These are phyloP conservation scores for Penicillium parvum DNA, from an alignment of 495 filamentous ascomycete species.

Conservation along the genomic window DNA sequence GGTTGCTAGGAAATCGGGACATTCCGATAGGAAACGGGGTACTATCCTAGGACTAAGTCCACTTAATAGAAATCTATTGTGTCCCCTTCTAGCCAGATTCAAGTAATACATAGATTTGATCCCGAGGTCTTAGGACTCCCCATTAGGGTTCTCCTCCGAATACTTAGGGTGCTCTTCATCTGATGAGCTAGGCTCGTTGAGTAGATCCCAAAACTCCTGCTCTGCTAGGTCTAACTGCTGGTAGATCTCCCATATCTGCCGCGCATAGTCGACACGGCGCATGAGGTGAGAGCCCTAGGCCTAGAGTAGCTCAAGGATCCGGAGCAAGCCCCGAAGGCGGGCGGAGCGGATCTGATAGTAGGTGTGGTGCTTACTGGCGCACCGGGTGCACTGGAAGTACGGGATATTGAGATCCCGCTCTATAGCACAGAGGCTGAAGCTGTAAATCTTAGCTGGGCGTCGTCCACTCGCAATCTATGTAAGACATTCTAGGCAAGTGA, in stretches of 20 bases:
- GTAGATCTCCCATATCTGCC: too few species aligned
- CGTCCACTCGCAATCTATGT: not conserved
- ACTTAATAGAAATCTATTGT: not conserved
- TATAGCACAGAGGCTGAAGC: not conserved
- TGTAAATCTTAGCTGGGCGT: slow-evolving; percentile 1
- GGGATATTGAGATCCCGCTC: not conserved
- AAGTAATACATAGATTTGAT: too few species aligned
- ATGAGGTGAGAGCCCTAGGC: too few species aligned
- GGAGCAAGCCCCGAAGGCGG: slow-evolving; percentile 7
- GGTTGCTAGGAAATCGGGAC: too few species aligned
- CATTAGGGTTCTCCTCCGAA: slow-evolving; percentile 1
- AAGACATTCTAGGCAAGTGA: slow-evolving; percentile 1
- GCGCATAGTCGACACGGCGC: too few species aligned
- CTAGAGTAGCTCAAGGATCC: slow-evolving; percentile 37
- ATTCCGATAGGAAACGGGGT: too few species aligned
- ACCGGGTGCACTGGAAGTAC: not conserved
- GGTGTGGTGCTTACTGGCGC: not conserved
- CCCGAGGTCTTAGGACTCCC: slow-evolving; percentile 20
- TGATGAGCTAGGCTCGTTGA: not conserved
- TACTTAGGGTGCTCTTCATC: slow-evolving; percentile 2
- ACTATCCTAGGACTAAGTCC: too few species aligned
- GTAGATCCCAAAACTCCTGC: too few species aligned
- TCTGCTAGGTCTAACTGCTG: too few species aligned
- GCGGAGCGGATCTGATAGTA: slow-evolving; percentile 1
- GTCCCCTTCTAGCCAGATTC: not conserved